Evolutionary conservation across 306 rosid genomes (phyloP).

Genomic region (Dalbergia cultrata): DNA sequence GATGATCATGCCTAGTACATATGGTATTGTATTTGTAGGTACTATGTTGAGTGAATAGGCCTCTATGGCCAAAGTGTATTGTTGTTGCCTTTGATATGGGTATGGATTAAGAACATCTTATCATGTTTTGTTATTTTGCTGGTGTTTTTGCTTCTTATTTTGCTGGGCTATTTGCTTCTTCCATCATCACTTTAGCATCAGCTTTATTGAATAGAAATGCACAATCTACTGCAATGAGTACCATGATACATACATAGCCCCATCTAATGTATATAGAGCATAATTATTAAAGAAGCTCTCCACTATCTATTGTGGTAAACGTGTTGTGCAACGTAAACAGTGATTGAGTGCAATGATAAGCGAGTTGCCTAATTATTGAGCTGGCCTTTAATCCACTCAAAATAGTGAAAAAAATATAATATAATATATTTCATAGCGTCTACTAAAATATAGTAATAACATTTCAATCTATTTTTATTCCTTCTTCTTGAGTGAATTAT

Average conservation of each 20-base stretch:
- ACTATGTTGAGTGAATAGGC: constrained; percentile 45
- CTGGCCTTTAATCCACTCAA: too few relatives aligned
- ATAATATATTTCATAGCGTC: too few relatives aligned
- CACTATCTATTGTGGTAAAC: constrained; percentile 46
- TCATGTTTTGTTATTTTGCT: constrained; percentile 9
- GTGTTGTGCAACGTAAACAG: constrained; percentile 21
- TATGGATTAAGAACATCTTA: background rate
- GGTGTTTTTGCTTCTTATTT: background rate
- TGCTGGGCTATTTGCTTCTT: background rate
- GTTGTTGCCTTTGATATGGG: constrained; percentile 18
- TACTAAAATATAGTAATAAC: too few relatives aligned
- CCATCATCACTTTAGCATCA: background rate
- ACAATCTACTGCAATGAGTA: too few relatives aligned
- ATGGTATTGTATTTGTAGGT: background rate
- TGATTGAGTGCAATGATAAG: too few relatives aligned
- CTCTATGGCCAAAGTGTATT: constrained; percentile 43
- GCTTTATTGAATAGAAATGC: background rate
- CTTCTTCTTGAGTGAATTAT: too few relatives aligned
- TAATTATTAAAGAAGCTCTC: constrained; percentile 10
- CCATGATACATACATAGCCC: too few relatives aligned
- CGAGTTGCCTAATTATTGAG: too few relatives aligned
- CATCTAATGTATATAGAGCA: background rate
- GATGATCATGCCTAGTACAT: constrained; percentile 12
- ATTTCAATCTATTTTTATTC: too few relatives aligned
- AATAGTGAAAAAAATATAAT: too few relatives aligned